Conservation (phyloP, 768 basidiomycete genomes). For the Austroboletus eburneus region DNA sequence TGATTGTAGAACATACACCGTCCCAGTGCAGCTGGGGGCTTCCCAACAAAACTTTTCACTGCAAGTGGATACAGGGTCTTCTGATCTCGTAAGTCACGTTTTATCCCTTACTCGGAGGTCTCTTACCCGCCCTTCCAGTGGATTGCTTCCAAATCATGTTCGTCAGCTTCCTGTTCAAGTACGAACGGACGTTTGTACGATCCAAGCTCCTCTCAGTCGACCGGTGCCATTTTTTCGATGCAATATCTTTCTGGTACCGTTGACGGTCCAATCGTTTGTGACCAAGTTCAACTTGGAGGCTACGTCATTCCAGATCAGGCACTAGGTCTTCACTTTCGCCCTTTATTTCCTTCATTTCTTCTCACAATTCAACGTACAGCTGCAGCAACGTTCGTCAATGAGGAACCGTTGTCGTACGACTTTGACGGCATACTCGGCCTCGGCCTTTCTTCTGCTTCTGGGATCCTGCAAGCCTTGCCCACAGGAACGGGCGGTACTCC, state of each 20-base stretch:
- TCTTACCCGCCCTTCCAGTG: constrained; percentile 44
- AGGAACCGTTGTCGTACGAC: constrained; percentile 52
- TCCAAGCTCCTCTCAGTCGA: constrained; percentile 42
- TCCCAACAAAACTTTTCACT: constrained; percentile 50
- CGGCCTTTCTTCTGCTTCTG: constrained; percentile 67
- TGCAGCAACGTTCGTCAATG: constrained; percentile 49
- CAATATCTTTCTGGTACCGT: constrained; percentile 58
- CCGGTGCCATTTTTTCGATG: constrained; percentile 45
- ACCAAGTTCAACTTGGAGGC: constrained; percentile 55
- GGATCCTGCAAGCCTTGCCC: constrained; percentile 51
- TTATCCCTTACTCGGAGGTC: neutral
- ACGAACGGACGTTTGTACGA: constrained; percentile 52
- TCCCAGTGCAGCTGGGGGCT: constrained; percentile 54
- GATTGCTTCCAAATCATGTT: constrained; percentile 67
- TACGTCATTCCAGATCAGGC: constrained; percentile 67
- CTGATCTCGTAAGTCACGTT: constrained; percentile 59
- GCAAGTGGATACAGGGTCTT: constrained; percentile 80
- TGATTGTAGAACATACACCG: constrained; percentile 55
- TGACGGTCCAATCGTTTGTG: constrained; percentile 67
- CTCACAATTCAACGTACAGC: constrained; percentile 37
- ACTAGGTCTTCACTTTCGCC: constrained; percentile 44
- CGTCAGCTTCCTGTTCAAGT: constrained; percentile 46
- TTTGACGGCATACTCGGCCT: constrained; percentile 74
- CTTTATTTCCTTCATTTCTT: neutral
- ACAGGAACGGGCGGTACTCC: constrained; percentile 46